Percentiles rank a stretch among this genome's conserved stretches.
Conservation (phyloP, 2,329 filamentous ascomycete species). For the Fusarium transvaalense region DNA sequence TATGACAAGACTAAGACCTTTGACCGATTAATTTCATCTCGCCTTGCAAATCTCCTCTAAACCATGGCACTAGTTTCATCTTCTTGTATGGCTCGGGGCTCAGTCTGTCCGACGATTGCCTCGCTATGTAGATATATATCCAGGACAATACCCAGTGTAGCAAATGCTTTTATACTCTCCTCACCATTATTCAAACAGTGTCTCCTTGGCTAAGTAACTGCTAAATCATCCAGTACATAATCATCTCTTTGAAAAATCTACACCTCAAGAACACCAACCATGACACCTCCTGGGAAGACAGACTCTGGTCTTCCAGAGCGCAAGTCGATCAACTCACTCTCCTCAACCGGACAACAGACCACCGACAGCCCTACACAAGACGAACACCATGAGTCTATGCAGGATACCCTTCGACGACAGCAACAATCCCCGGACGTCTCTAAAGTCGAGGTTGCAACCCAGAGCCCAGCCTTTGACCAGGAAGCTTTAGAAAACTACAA, state of each 20-base stretch:
- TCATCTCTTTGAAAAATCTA: background rate
- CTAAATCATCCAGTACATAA: background rate
- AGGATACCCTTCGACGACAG: slow-evolving; percentile 8
- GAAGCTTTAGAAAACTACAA: slow-evolving; percentile 60
- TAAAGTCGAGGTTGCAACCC: slow-evolving; percentile 33
- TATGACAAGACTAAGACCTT: background rate
- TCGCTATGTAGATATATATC: slow-evolving; percentile 37
- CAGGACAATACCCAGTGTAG: slow-evolving; percentile 9
- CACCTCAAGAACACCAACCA: slow-evolving; percentile 5
- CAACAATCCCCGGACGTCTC: slow-evolving; percentile 20
- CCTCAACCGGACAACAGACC: slow-evolving; percentile 32
- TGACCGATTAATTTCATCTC: slow-evolving; percentile 16
- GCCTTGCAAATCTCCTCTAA: background rate
- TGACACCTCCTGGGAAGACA: slow-evolving; percentile 21
- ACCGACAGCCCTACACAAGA: background rate
- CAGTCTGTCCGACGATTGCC: slow-evolving; percentile 24
- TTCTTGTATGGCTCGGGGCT: slow-evolving; percentile 19
- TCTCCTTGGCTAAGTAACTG: background rate
- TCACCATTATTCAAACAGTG: background rate
- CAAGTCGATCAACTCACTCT: slow-evolving; percentile 39
- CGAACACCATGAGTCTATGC: background rate
- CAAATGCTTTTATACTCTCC: slow-evolving; percentile 10
- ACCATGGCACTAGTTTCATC: slow-evolving; percentile 16
- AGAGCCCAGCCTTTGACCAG: slow-evolving; percentile 40
- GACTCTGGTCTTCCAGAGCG: slow-evolving; percentile 12